Evolutionary conservation across 2,329 filamentous ascomycete species (phyloP).

Genomic region (Aureobasidium pullulans): DNA sequence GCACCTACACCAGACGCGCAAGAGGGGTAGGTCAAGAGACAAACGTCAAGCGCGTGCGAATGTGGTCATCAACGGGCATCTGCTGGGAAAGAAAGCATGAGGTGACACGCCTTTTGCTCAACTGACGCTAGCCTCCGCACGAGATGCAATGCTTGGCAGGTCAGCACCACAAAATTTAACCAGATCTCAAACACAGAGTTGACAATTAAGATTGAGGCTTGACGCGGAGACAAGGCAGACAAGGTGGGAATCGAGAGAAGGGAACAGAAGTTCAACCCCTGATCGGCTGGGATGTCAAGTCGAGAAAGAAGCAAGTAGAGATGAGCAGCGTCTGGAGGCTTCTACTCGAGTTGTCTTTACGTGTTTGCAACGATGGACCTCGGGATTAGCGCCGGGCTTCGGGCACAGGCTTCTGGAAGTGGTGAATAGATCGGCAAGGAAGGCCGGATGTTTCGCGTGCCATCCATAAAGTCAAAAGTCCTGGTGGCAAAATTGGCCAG

Average conservation of each 20-base stretch:
- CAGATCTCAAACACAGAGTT: constrained; percentile 4
- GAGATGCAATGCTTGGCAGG: constrained; percentile 1
- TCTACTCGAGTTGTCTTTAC: constrained; percentile 6
- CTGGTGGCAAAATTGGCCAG: constrained; percentile 3
- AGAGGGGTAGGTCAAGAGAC: not conserved
- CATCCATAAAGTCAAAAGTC: constrained; percentile 6
- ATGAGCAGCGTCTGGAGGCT: constrained; percentile 2
- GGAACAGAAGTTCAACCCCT: not conserved
- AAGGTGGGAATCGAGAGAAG: not conserved
- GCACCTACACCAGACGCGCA: not conserved
- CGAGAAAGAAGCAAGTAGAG: not conserved
- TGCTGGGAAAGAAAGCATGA: not conserved
- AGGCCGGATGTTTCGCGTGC: constrained; percentile 11
- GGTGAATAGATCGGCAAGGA: constrained; percentile 4
- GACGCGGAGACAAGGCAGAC: constrained; percentile 1
- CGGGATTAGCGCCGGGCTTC: constrained; percentile 3
- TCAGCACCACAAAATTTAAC: constrained; percentile 1
- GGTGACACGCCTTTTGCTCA: constrained; percentile 4
- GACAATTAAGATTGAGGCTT: not conserved
- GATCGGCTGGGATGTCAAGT: not conserved
- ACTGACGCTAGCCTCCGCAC: constrained; percentile 12
- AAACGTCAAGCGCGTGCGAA: constrained; percentile 1
- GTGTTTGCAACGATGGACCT: constrained; percentile 10
- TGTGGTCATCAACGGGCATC: not conserved
- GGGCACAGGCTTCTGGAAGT: constrained; percentile 10